These are phyloP conservation scores for Lodderomyces pseudojiufengensis DNA, from an alignment of 1,139 yeast species.

Conservation along the genomic window DNA sequence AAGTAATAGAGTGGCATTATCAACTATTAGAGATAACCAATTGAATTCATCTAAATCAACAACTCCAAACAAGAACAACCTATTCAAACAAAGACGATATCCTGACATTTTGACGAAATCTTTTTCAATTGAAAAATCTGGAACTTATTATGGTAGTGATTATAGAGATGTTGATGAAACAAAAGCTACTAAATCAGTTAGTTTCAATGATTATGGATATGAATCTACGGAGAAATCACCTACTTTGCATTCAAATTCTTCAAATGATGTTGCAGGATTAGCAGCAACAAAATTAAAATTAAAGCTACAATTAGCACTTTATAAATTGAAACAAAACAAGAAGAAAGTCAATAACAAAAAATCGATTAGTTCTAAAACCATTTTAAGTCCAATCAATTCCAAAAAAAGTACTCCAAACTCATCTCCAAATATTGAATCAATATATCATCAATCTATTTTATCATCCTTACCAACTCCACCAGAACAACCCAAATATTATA, in stretches of 20 bases:
- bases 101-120: slow-evolving; percentile 12
- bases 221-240: slow-evolving; percentile 2
- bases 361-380: slow-evolving; percentile 8
- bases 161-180: slow-evolving; percentile 8
- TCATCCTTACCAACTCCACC: slow-evolving; percentile 19
- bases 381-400: slow-evolving; percentile 13
- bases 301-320: slow-evolving; percentile 74
- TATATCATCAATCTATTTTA: slow-evolving; percentile 2
- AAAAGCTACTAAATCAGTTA: slow-evolving; percentile 11
- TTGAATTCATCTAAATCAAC: slow-evolving; percentile 21
- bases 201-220: slow-evolving; percentile 24
- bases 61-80: slow-evolving; percentile 2
- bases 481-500: slow-evolving; percentile 13
- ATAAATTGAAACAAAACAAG: slow-evolving; percentile 48
- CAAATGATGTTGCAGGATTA: slow-evolving; percentile 26
- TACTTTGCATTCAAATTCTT: slow-evolving; percentile 1
- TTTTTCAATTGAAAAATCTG: slow-evolving; percentile 12
- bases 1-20: slow-evolving; percentile 34
- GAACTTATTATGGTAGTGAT: slow-evolving; percentile 6
- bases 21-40: slow-evolving; percentile 31
- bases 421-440: slow-evolving; percentile 7
- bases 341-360: background rate
- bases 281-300: slow-evolving; percentile 65
- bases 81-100: slow-evolving; percentile 6
- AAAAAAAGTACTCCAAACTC: slow-evolving; percentile 9